Evolutionary conservation across 371 early-diverging fungal genomes (phyloP).

Genomic region (Zancudomyces culisetae): DNA sequence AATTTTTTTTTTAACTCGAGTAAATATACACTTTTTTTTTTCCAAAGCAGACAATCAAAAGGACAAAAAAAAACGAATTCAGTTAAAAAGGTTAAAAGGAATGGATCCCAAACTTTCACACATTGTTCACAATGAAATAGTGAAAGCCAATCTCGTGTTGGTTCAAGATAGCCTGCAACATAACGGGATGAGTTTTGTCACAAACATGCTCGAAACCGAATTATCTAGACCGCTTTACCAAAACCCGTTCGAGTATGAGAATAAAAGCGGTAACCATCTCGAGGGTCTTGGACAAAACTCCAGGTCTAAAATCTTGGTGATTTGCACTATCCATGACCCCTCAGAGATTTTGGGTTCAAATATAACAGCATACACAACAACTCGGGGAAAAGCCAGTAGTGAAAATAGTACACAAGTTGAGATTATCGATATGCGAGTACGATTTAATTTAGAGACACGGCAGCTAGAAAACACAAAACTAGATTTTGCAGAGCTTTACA

Average conservation of each 20-base stretch:
- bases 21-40: too few species aligned
- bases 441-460: background rate
- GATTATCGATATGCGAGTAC: background rate
- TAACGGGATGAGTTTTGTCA: constrained; percentile 1
- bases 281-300: background rate
- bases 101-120: background rate
- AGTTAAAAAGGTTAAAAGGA: background rate
- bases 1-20: too few species aligned
- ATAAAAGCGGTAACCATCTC: background rate
- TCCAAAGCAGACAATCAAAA: too few species aligned
- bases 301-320: background rate
- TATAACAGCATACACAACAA: too few species aligned
- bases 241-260: background rate
- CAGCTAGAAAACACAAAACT: background rate
- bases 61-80: too few species aligned
- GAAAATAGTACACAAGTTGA: too few species aligned
- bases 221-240: background rate
- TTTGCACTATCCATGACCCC: background rate
- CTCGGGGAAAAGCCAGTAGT: too few species aligned
- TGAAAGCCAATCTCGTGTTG: background rate
- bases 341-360: background rate
- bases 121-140: background rate
- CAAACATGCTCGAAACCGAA: background rate
- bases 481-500: background rate
- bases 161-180: constrained; percentile 1